phyloP scores from a whole-genome alignment of 352 stramenopile species.

The Nothophytophthora sp. region DNA sequence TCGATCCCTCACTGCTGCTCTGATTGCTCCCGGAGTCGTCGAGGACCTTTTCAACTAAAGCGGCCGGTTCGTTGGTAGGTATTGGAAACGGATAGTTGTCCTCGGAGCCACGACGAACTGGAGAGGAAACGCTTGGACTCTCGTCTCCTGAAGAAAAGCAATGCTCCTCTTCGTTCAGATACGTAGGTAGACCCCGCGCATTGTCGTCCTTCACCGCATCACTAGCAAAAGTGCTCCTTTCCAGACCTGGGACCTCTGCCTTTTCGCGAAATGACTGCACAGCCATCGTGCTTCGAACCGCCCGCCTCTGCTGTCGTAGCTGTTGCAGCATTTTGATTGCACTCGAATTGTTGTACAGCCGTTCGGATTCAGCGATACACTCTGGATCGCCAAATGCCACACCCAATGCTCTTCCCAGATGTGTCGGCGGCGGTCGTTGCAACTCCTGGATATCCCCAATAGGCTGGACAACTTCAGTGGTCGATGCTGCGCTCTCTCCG shows the following conservation, averaged over 20 bases:
- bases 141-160: conserved; percentile 12
- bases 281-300: conserved; percentile 1
- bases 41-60: conserved; percentile 10
- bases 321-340: conserved; percentile 24
- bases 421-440: conserved; percentile 1
- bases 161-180: not conserved
- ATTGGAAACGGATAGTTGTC: not conserved
- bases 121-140: conserved; percentile 3
- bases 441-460: not conserved
- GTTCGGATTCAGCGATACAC: not conserved
- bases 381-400: conserved; percentile 1
- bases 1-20: conserved; percentile 8
- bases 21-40: conserved; percentile 1
- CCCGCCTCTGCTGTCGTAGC: conserved; percentile 23
- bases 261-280: not conserved
- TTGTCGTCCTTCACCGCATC: not conserved
- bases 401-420: conserved; percentile 12
- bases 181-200: too few relatives aligned
- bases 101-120: not conserved
- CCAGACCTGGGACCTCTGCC: not conserved
- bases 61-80: conserved; percentile 1
- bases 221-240: not conserved
- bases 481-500: not conserved
- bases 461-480: not conserved
- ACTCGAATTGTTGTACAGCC: conserved; percentile 6